Base-by-base conservation (phyloP, 352 stramenopile species). In the Globisporangium echinulatum region DNA sequence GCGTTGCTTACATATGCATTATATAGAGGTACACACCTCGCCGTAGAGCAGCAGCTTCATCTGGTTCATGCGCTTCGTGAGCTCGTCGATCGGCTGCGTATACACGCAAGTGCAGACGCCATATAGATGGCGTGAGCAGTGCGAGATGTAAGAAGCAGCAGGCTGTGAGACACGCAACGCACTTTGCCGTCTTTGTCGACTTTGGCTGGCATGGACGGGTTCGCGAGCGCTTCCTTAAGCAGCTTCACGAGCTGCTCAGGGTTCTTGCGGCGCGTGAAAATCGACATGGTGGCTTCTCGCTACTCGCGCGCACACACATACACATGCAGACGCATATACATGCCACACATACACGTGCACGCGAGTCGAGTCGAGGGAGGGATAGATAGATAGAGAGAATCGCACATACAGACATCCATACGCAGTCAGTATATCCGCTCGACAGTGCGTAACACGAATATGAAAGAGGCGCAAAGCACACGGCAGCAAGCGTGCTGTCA, bases 11-110 rank as follows among this genome's bases (percentile, higher is more conserved):
- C 25, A 25, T 25, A 25, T 25, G 25, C 25, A 25, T 5, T 25
- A 42, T 14, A 43, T 50, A 38, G 7, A 5, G 25, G 4, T 19
- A 42, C 84, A 68, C 33, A 87, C 77, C 46, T 90, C 84, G 39
- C 84, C 85, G 54, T 94, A 93, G 5, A 94, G 69, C 56, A 94
- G 66, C 38, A 85, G 61, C 69, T 94, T 94, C 69, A 93, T 96
- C 69, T 90, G 81, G 57, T 76, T 81, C 49, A 96, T 62, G 1
- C 89, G 83, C 70, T 96, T 96, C 17, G 82, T 92, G 38, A 85
- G 64, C 55, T 86, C 77, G 60, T 87, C 75, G 54, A 87, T 70
- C 11, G 69, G 43, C 74, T 79, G 44, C 36, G 4, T 44, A 54
- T 1, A 60, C 36, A 40, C 54, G 25, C 48, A 55, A 14, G 49